A percentile compares a stretch with the other conserved stretches of the same genome.
Evolutionary conservation across 2,329 filamentous ascomycete genomes (phyloP).

Genomic region (Aspergillus niger): DNA sequence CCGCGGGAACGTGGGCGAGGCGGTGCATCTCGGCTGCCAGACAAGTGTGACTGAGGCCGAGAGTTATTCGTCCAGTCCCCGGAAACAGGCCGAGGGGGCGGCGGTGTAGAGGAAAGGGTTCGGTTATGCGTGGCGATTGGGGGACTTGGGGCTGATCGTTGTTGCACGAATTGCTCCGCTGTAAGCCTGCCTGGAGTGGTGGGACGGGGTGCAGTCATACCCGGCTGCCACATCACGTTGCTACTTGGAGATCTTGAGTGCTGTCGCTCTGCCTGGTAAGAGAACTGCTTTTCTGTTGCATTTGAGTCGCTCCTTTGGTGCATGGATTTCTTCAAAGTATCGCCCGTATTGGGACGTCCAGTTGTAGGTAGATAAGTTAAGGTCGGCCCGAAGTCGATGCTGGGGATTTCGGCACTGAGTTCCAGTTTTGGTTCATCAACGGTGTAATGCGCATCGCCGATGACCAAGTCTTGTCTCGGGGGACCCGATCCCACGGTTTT

Average conservation of each 20-base stretch:
- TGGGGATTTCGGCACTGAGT: slow-evolving; percentile 62
- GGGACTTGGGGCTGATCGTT: slow-evolving; percentile 64
- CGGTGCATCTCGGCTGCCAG: slow-evolving; percentile 24
- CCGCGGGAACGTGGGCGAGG: slow-evolving; percentile 57
- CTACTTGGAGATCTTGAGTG: slow-evolving; percentile 43
- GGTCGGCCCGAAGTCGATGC: slow-evolving; percentile 84
- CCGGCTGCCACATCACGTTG: slow-evolving; percentile 79
- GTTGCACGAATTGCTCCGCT: slow-evolving; percentile 80
- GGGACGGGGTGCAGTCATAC: slow-evolving; percentile 53
- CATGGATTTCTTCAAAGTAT: slow-evolving; percentile 48
- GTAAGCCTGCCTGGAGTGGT: slow-evolving; percentile 62
- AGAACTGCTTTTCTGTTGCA: slow-evolving; percentile 32
- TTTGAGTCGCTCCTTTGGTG: slow-evolving; percentile 38
- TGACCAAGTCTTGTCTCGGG: slow-evolving; percentile 45
- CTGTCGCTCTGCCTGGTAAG: slow-evolving; percentile 31
- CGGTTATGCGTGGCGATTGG: slow-evolving; percentile 64
- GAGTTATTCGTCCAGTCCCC: slow-evolving; percentile 42
- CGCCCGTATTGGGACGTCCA: slow-evolving; percentile 58
- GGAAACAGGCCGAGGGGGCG: slow-evolving; percentile 35
- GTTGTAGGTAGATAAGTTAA: slow-evolving; percentile 64
- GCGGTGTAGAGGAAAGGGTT: slow-evolving; percentile 56
- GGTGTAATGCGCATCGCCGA: slow-evolving; percentile 51
- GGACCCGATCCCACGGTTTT: slow-evolving; percentile 69
- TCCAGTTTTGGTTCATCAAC: slow-evolving; percentile 34
- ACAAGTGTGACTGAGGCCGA: slow-evolving; percentile 39